Conservation (phyloP, 805 yeast species). For the Saccharomycopsis amapae region DNA sequence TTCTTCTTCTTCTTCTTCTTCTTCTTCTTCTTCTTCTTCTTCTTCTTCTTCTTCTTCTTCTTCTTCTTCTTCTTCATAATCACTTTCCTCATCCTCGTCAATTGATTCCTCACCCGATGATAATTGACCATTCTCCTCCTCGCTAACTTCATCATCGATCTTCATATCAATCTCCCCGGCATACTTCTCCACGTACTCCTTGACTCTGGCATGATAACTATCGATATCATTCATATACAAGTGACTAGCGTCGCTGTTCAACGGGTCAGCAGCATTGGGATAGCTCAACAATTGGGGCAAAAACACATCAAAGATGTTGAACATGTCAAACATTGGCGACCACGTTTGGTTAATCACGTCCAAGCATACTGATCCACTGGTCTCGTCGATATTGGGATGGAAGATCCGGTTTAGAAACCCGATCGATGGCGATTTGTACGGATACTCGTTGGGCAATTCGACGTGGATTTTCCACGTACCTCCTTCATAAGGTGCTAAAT, state of each 20-base stretch:
- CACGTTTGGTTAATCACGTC: conserved; percentile 97
- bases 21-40: conserved; percentile 24
- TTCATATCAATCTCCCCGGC: conserved; percentile 42
- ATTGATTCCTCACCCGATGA: conserved; percentile 20
- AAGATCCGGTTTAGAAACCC: conserved; percentile 87
- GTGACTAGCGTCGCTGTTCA: conserved; percentile 84
- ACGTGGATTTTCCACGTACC: conserved; percentile 90
- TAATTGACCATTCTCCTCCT: conserved; percentile 29
- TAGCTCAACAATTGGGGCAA: conserved; percentile 85
- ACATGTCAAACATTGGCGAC: conserved; percentile 94
- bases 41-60: conserved; percentile 22
- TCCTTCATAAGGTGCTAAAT: conserved; percentile 69
- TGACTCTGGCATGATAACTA: conserved; percentile 62
- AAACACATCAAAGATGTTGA: conserved; percentile 87
- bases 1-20: conserved; percentile 21
- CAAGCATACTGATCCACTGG: conserved; percentile 84
- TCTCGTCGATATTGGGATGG: conserved; percentile 93
- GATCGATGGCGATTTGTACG: conserved; percentile 91
- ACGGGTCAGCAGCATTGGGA: conserved; percentile 92
- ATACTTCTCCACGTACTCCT: conserved; percentile 63
- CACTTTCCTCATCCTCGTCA: conserved; percentile 21
- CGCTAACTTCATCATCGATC: conserved; percentile 41
- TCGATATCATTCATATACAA: conserved; percentile 63
- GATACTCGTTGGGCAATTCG: conserved; percentile 91
- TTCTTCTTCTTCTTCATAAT: conserved; percentile 25